Evolutionary conservation across 1,284 basidiomycete species (phyloP), one percentile per base, ranked within the genome.

Genomic region (Austroboletus novae-zelandiae): DNA sequence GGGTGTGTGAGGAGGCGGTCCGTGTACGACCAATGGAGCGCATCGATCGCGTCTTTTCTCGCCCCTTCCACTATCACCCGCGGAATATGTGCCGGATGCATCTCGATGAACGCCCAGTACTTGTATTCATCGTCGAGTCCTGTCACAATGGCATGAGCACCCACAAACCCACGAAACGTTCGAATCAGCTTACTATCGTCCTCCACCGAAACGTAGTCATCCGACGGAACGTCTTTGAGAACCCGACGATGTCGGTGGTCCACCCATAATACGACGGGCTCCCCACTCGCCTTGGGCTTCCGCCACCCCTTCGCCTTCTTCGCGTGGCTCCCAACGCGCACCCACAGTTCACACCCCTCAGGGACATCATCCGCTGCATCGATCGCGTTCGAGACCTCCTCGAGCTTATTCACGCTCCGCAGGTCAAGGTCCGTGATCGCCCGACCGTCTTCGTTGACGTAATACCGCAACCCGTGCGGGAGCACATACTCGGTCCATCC

Each of bases 41-140:
- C 78, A 51, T 89, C 84, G 60, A 84, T 73, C 1, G 88, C 88
- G 53, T 90, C 86, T 0, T 70, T 66, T 43, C 76, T 76, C 7
- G 83, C 79, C 44, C 73, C 74, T 10, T 69, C 57, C 31, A 64
- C 52, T 31, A 61, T 47, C 10, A 78, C 76, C 17, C 84, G 73
- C 0, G 74, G 61, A 5, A 74, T 68, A 62, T 90, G 87, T 0
- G 84, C 84, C 0, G 88, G 88, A 57, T 90, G 86, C 35, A 77
- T 70, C 63, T 89, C 85, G 62, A 90, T 76, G 61, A 81, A 90
- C 2, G 78, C 71, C 88, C 88, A 90, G 59, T 88, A 90, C 40
- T 83, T 74, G 57, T 83, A 86, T 59, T 88, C 85, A 62, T 80
- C 74, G 50, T 89, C 85, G 23, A 87, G 70, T 43, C 78, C 88